Base-by-base conservation (phyloP, 1,284 basidiomycete genomes). In the Chondrostereum purpureum region DNA sequence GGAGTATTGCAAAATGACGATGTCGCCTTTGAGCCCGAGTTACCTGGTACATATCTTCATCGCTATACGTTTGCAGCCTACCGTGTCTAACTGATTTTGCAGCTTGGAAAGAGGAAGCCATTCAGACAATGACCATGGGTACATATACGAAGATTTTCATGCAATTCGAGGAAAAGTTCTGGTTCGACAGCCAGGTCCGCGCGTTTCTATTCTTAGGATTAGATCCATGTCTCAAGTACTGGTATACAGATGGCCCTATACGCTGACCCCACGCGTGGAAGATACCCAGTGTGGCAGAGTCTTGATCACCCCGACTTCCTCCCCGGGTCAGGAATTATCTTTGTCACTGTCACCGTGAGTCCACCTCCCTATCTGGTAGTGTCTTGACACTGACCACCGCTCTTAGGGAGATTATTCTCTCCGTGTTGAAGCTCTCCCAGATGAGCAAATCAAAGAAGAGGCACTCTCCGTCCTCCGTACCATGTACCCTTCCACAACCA, bases 81-180 rank as follows among this genome's bases (percentile, higher is more conserved):
- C 21, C 20, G 18, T n/a, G n/a, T n/a, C 20, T 17, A 13, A 13
- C 33, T n/a, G n/a, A 33, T 12, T 4, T 17, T 22, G 18, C 40
- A 59, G 62, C 49, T n/a, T 85, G 73, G 70, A 85, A 86, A 57
- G 53, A 65, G 34, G 80, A 84, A 52, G 82, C 82, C 1, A 78
- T 86, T 40, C 72, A 79, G 20, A 75, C 73, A 42, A 76, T 84
- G 59, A 68, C 70, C 5, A 83, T 85, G 83, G 80, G 69, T 1
- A 80, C 73, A 2, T 86, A 82, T 55, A 83, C 82, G 3, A 86
- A 85, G 62, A 82, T 86, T 39, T 86, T 84, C 59, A 53, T 85
- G 37, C 70, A 78, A 49, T 86, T 85, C 55, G 67, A 75, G 0
- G 55, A 72, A 45, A 79, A 77, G 34, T 86, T 86, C 57, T 86